A percentile compares a stretch with the other conserved stretches of the same genome.
Conservation (phyloP, 441 rosid species). For the Isatis lusitanica region DNA sequence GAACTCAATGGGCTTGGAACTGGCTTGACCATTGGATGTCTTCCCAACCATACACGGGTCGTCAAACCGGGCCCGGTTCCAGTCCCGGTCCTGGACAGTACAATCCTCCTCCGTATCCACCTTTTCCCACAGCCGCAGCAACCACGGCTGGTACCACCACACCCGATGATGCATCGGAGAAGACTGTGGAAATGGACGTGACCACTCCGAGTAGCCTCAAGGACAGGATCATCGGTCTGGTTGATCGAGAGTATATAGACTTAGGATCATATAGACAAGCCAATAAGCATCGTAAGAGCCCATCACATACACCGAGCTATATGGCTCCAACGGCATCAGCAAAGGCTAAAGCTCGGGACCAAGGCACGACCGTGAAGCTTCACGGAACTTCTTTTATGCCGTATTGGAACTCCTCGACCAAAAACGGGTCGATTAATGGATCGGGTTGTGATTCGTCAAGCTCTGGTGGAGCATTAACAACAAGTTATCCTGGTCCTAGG, state of each 20-base stretch:
- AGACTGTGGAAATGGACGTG: constrained; percentile 78
- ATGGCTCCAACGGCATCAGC: constrained; percentile 91
- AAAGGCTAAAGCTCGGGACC: constrained; percentile 72
- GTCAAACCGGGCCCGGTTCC: constrained; percentile 36
- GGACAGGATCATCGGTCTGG: constrained; percentile 22
- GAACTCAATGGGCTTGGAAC: constrained; percentile 80
- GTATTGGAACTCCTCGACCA: constrained; percentile 78
- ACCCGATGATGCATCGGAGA: constrained; percentile 70
- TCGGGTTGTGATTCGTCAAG: constrained; percentile 71
- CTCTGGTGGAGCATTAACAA: constrained; percentile 56
- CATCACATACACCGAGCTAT: constrained; percentile 62
- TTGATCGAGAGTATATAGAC: constrained; percentile 36
- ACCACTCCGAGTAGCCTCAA: constrained; percentile 35
- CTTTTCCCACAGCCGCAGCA: constrained; percentile 46
- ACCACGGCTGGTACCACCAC: constrained; percentile 41
- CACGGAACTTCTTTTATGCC: constrained; percentile 47
- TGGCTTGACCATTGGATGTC: constrained; percentile 98
- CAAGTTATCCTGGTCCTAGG: constrained; percentile 43
- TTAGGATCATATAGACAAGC: constrained; percentile 34
- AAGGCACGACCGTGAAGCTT: constrained; percentile 34
- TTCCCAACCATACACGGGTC: constrained; percentile 55
- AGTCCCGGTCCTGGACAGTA: constrained; percentile 9
- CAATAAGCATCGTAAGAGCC: constrained; percentile 43
- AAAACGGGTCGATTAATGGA: constrained; percentile 42
- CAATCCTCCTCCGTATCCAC: constrained; percentile 50